Base-by-base conservation (phyloP, 352 stramenopile species). In the Globisporangium radiosum region DNA sequence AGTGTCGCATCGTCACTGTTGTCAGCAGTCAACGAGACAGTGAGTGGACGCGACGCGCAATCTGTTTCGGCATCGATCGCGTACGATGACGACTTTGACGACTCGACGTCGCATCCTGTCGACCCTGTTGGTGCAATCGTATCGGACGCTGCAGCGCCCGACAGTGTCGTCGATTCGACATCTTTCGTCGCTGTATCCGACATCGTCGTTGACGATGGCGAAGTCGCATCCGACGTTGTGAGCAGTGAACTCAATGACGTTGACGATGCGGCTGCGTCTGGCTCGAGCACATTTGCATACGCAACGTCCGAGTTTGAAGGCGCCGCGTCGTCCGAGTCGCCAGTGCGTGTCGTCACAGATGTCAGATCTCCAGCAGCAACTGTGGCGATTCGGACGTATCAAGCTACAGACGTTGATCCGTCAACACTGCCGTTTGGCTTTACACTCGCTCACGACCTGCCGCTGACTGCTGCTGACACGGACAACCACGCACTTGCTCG, bases 51-150 rank as follows among this genome's bases (percentile, higher is more conserved):
- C 7, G 40, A 44, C 40, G 40, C 7, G 40, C 40, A 44, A 1
- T 13, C 7, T 8, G 40, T 13, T 44, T 44, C 40, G 7, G 40
- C 40, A 14, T 44, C 40, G 7, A 4, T 44, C 40, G 40, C 40
- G 40, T 44, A 44, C 25, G 71, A 80, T 11, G 75, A 87, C n/a
- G 65, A 77, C 39, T 87, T 85, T 38, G 71, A 77, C 17, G 62
- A 40, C 10, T 73, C 69, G 17, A 69, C 62, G 15, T 52, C 64
- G 25, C 25, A 33, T 33, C 25, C 25, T 33, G 25, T 33, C 25
- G 25, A 33, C 25, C 1, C 25, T 33, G 25, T 33, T 33, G 25
- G 1, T 33, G 25, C 25, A 3, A 33, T 33, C 25, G 25, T 33
- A 33, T 33, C 25, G 25, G 25, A 33, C 25, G 25, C 25, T 33